These are phyloP conservation scores for Tilletiaria anomala DNA, from an alignment of 1,284 basidiomycete genomes.

Conservation along the genomic window DNA sequence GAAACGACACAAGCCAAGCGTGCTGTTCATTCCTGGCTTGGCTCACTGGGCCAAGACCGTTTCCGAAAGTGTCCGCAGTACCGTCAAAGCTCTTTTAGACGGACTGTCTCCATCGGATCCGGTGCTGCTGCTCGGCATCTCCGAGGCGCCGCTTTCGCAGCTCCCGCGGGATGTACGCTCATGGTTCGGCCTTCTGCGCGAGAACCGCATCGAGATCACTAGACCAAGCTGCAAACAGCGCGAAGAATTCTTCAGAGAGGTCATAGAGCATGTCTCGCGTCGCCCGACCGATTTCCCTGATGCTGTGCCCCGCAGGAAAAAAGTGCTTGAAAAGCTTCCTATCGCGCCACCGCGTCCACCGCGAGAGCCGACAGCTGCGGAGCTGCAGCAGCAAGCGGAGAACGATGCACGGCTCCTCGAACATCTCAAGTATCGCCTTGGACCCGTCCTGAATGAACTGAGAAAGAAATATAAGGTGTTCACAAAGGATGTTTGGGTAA, in stretches of 20 bases:
- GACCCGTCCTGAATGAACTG: constrained; percentile 71
- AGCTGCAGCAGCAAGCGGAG: constrained; percentile 68
- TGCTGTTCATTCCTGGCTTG: constrained; percentile 85
- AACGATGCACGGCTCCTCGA: constrained; percentile 66
- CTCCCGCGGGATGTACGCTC: constrained; percentile 68
- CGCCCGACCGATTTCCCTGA: constrained; percentile 84
- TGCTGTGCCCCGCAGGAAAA: constrained; percentile 65
- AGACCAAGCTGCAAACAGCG: constrained; percentile 51
- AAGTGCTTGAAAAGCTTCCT: constrained; percentile 71
- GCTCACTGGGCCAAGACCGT: constrained; percentile 72
- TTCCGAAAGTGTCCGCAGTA: constrained; percentile 66
- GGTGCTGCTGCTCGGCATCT: constrained; percentile 72
- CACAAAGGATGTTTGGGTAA: constrained; percentile 55
- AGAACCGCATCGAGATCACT: constrained; percentile 57
- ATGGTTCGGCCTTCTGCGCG: constrained; percentile 74
- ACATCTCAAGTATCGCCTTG: constrained; percentile 70
- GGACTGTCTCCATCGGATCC: constrained; percentile 79
- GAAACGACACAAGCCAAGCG: constrained; percentile 87
- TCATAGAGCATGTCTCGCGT: constrained; percentile 24
- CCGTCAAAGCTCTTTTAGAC: constrained; percentile 78
- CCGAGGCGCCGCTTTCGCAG: constrained; percentile 58
- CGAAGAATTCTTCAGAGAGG: constrained; percentile 59
- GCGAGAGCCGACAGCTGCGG: constrained; percentile 62
- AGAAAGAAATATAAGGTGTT: constrained; percentile 88
- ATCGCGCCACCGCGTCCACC: constrained; percentile 81